Evolutionary conservation across 768 basidiomycete genomes (phyloP), one percentile per base, ranked within the genome.

Genomic region (Pluteus cervinus): DNA sequence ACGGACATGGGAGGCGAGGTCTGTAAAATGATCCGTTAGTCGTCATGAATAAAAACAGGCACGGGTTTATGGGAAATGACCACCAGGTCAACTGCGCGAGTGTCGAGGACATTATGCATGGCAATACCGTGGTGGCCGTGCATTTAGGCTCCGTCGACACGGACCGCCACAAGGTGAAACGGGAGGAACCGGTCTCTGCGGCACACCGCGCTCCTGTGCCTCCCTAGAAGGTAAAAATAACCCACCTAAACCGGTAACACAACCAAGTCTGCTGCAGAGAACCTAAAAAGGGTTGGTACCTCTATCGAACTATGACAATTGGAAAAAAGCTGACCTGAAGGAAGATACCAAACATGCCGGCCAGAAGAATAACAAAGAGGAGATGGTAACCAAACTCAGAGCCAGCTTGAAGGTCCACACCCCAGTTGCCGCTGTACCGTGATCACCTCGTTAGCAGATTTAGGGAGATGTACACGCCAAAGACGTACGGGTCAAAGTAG

Each of bases 371-470:
- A 12, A 88, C 69, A 58, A 93, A 93, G 21, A 97, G 71, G 9
- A 93, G 68, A 42, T 73, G 75, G 59, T 93, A 94, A 0, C 92
- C 91, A 54, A 73, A 93, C 40, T 79, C 56, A n/a, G 85, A 83
- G 7, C 89, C 90, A 1, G 89, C 89, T 57, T 87, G 82, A 7
- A 92, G 63, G 61, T 92, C 90, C 10, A 90, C 88, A 11, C 82
- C 77, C 90, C 89, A 91, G 52, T 91, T 92, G 22, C 89, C 86
- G 14, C 81, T 82, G 38, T 14, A 17, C 14, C n/a, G 24, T 32
- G 31, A 18, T 21, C 29, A 35, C 31, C 33, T 16, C 18, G 42
- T 12, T 35, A 28, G 32, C 41, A 11, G 29, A 11, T 17, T 18
- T 7, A 9, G 10, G 5, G 24, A 14, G 5, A 20, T 33, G n/a